These are phyloP conservation scores for Trichophyton benhamiae DNA, from an alignment of 2,329 filamentous ascomycete genomes.

Conservation along the genomic window DNA sequence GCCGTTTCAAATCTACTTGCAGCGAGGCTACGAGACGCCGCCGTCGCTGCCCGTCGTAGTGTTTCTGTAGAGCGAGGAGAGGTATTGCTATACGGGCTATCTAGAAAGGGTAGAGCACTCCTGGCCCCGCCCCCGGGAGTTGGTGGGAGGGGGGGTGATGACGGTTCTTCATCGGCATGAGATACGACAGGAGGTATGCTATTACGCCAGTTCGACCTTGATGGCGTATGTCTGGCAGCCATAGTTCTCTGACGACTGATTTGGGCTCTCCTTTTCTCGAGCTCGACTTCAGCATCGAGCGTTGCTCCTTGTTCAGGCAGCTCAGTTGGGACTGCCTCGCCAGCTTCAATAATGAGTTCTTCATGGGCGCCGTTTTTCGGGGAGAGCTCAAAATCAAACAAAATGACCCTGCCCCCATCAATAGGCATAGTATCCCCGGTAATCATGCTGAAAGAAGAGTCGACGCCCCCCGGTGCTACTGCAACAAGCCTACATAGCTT, in stretches of 20 bases:
- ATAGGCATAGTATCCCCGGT: conserved; percentile 64
- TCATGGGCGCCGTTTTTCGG: conserved; percentile 42
- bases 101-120: conserved; percentile 46
- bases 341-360: conserved; percentile 61
- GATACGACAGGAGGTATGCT: conserved; percentile 17
- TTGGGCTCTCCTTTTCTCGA: conserved; percentile 62
- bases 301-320: conserved; percentile 63
- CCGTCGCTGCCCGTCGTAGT: conserved; percentile 57
- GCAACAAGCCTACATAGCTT: conserved; percentile 46
- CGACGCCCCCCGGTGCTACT: conserved; percentile 57
- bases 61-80: conserved; percentile 59
- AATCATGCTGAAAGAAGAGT: conserved; percentile 41
- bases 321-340: conserved; percentile 54
- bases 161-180: conserved; percentile 15
- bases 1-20: conserved; percentile 10
- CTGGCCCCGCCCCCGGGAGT: conserved; percentile 14
- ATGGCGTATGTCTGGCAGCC: conserved; percentile 16
- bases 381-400: conserved; percentile 62
- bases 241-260: conserved; percentile 46
- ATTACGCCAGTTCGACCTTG: conserved; percentile 12
- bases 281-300: conserved; percentile 64
- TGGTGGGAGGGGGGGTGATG: conserved; percentile 18
- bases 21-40: conserved; percentile 62
- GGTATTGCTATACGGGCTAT: conserved; percentile 60
- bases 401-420: conserved; percentile 61